Conservation (phyloP, 495 filamentous ascomycete species). For the Aspergillus leporis region DNA sequence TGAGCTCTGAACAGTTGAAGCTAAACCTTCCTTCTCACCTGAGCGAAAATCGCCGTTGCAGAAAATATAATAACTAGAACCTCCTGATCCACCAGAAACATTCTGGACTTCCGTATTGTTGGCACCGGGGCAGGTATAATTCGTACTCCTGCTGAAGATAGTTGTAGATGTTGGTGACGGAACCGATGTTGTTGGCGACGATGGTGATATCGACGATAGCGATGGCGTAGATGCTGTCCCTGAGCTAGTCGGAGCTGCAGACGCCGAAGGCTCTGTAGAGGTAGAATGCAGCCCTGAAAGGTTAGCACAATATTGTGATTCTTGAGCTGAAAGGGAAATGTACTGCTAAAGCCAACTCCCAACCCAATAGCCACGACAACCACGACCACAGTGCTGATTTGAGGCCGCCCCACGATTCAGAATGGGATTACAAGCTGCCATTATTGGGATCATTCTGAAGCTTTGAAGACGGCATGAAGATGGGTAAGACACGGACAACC, state of each 20-base stretch:
- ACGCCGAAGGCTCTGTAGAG: background rate
- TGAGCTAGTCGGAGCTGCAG: constrained; percentile 1
- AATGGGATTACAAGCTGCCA: no score
- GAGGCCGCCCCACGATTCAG: no score
- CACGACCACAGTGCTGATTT: background rate
- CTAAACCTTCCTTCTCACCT: constrained; percentile 6
- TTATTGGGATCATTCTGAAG: no score
- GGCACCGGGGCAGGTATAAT: constrained; percentile 9
- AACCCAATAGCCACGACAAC: constrained; percentile 9
- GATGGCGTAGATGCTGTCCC: background rate
- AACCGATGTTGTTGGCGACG: constrained; percentile 2
- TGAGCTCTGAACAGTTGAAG: constrained; percentile 10
- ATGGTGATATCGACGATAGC: background rate
- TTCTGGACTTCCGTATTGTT: constrained; percentile 11
- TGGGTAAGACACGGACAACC: no score
- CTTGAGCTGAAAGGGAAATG: background rate
- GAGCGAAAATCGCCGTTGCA: constrained; percentile 12
- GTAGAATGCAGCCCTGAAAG: constrained; percentile 1
- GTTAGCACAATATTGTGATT: background rate
- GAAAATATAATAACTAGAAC: constrained; percentile 12
- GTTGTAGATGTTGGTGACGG: constrained; percentile 1
- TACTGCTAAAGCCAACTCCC: constrained; percentile 13
- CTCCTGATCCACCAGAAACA: background rate
- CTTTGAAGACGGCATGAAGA: no score
- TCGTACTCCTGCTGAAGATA: background rate